Base-by-base conservation (phyloP, 2,329 filamentous ascomycete genomes). In the Colletotrichum godetiae region DNA sequence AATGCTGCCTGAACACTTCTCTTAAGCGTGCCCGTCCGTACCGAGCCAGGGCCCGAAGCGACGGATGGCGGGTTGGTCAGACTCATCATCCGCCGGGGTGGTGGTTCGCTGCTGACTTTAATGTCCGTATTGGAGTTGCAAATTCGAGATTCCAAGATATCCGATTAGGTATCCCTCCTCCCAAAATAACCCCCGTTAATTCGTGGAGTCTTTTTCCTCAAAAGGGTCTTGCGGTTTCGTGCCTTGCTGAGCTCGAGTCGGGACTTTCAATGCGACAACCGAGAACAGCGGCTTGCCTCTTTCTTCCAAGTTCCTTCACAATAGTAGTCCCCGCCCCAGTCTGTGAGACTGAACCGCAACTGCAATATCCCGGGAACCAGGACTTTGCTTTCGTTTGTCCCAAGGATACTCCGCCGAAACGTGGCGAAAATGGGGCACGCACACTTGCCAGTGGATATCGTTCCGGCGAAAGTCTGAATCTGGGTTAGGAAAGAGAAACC, bases 1-100 rank as follows among this genome's bases (percentile, higher is more conserved):
- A 91, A 91, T 49, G 88, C 87, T 74, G 89, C 86, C 80, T 91
- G 89, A 68, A 90, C 88, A 76, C 86, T 90, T 78, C 89, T 85
- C 83, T 91, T 92, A 67, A 90, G 81, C 33, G 82, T 83, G 63
- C 76, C 75, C 73, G 81, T 83, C 74, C 84, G 83, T 64, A 82
- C 81, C 69, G 87, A 88, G 53, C 83, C 84, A 66, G 87, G 85
- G 62, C 85, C 86, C 77, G 86, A 87, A 46, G 86, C 82, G 75
- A 80, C 86, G 76, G 88, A 86, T 57, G 87, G 81, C 72, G 87
- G 87, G 80, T 89, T 89, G 67, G 86, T 89, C 82, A 86, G 82
- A 83, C 84, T 88, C 88, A 89, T 90, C 49, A 73, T 74, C 55
- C 31, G 35, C 46, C 55, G 59, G 52, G n/a, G 67, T 33, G 37